Conservation (phyloP, 2,329 filamentous ascomycete species). For the Paraconiothyrium sp. region DNA sequence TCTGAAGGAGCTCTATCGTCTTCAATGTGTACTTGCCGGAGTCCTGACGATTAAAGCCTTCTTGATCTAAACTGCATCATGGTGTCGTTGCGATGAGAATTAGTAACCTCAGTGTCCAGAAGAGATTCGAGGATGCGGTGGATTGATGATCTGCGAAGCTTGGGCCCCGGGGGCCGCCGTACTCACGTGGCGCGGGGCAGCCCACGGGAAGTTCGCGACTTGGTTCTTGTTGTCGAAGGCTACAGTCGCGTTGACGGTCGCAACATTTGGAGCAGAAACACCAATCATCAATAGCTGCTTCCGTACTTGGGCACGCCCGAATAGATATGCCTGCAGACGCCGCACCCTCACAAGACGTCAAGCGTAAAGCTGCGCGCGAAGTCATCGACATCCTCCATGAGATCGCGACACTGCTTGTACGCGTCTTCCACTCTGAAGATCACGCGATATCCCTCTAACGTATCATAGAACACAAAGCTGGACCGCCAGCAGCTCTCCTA, state of each 20-base stretch:
- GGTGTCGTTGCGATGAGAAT: not conserved
- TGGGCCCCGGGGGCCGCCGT: not conserved
- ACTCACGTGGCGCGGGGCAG: constrained; percentile 7
- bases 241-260: not conserved
- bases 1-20: not conserved
- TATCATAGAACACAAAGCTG: constrained; percentile 85
- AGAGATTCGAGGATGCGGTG: not conserved
- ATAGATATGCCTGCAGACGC: constrained; percentile 11
- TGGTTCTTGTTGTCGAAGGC: not conserved
- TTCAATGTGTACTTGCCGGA: not conserved
- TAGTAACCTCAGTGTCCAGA: not conserved
- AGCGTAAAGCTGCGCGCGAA: constrained; percentile 80
- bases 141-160: not conserved
- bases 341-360: constrained; percentile 54
- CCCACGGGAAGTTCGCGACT: constrained; percentile 2
- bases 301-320: constrained; percentile 13
- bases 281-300: not conserved
- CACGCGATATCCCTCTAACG: not conserved
- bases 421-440: constrained; percentile 40
- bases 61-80: not conserved
- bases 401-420: constrained; percentile 87
- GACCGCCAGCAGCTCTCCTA: constrained; percentile 91
- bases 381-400: constrained; percentile 83
- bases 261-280: not conserved
- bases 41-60: not conserved